These are phyloP conservation scores for Corynespora cassiicola DNA, from an alignment of 2,329 filamentous ascomycete genomes.

Conservation along the genomic window DNA sequence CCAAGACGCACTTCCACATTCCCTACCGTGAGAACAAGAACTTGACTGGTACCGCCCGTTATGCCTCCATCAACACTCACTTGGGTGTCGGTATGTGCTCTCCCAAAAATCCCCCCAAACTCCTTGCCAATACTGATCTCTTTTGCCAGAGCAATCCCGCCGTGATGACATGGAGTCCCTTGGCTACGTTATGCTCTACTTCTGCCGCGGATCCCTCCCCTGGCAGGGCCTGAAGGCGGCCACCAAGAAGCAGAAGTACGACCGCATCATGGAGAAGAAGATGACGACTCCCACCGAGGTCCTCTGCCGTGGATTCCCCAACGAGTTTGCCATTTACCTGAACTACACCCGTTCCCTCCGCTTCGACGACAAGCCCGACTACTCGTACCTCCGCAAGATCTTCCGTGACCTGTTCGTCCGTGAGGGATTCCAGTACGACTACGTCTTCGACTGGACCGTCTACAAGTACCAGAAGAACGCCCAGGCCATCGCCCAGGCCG, in stretches of 20 bases:
- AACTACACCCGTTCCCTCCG: constrained; percentile 99
- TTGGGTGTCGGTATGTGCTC: constrained; percentile 79
- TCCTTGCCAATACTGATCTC: constrained; percentile 17
- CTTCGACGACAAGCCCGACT: constrained; percentile 99
- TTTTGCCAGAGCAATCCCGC: constrained; percentile 82
- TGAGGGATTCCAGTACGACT: constrained; percentile 99
- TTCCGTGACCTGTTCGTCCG: constrained; percentile 99
- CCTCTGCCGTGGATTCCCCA: constrained; percentile 97
- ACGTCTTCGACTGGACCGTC: constrained; percentile 99
- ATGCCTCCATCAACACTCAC: constrained; percentile 98
- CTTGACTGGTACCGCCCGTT: constrained; percentile 96
- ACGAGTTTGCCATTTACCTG: constrained; percentile 99
- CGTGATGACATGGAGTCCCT: constrained; percentile 99
- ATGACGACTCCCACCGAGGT: constrained; percentile 99
- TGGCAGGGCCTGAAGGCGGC: constrained; percentile 99
- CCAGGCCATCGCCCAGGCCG: constrained; percentile 87
- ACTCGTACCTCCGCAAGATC: constrained; percentile 99
- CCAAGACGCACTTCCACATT: constrained; percentile 99
- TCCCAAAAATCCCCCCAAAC: background rate
- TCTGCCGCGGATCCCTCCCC: constrained; percentile 96
- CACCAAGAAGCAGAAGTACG: constrained; percentile 99
- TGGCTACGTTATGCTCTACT: constrained; percentile 99
- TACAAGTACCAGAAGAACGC: constrained; percentile 99
- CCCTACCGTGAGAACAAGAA: constrained; percentile 99
- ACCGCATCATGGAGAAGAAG: constrained; percentile 99